Evolutionary conservation across 495 filamentous ascomycete species (phyloP).

Genomic region (Evansstolkia leycettana): DNA sequence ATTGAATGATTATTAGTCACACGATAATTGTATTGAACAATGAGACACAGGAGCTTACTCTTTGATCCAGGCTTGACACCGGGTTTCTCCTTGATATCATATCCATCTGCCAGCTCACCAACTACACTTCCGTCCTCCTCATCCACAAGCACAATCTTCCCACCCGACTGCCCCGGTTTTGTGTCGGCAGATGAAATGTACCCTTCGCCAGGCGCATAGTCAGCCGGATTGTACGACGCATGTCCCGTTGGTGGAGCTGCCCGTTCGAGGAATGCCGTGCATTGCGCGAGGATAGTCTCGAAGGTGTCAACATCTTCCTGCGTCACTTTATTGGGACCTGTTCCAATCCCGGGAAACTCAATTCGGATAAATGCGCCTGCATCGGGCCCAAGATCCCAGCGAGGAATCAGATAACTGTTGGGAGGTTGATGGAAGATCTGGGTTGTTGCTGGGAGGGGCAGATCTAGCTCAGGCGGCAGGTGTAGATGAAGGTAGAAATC

Average conservation of each 20-base stretch:
- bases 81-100: constrained; percentile 63
- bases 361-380: constrained; percentile 83
- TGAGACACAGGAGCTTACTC: constrained; percentile 38
- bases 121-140: constrained; percentile 94
- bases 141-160: constrained; percentile 86
- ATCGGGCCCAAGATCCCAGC: constrained; percentile 82
- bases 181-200: constrained; percentile 39
- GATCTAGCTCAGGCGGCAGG: constrained; percentile 84
- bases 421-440: constrained; percentile 93
- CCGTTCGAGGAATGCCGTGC: constrained; percentile 83
- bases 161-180: constrained; percentile 35
- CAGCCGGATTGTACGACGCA: constrained; percentile 62
- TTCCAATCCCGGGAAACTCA: constrained; percentile 67
- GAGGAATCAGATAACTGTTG: constrained; percentile 77
- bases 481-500: constrained; percentile 94
- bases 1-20: constrained; percentile 5
- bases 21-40: background rate
- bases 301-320: constrained; percentile 95
- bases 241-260: constrained; percentile 44
- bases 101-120: constrained; percentile 76
- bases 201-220: constrained; percentile 67
- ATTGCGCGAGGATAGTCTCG: constrained; percentile 91
- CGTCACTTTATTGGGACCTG: constrained; percentile 46
- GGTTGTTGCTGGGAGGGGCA: constrained; percentile 80
- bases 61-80: constrained; percentile 74